Base-by-base conservation (phyloP, 2,329 filamentous ascomycete species). In the Penicillium brevicompactum region DNA sequence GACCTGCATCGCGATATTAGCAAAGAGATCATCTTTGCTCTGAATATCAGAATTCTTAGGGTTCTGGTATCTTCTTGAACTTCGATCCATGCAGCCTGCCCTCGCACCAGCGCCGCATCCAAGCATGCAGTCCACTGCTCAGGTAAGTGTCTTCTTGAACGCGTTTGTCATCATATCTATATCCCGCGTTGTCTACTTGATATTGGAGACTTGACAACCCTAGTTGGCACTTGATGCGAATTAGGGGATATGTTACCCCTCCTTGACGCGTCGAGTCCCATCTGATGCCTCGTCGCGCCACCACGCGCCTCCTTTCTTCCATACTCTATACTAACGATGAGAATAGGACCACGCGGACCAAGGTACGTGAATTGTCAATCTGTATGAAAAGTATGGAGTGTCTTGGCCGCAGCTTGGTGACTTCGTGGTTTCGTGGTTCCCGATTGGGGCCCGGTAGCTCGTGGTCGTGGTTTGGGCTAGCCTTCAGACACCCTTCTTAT, bases 41-140 rank as follows among this genome's bases (percentile, higher is more conserved):
- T 51, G 43, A 51, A 53, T 34, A 21, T 32, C 38, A 32, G 30
- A 55, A 44, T 55, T 55, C 27, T 30, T 45, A 14, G 40, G 50
- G 44, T 32, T 14, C 13, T 46, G 47, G 18, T 42, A 46, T 41
- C 45, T 52, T 46, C 31, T 49, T 57, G 59, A 46, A 40, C 45
- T 61, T 62, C 55, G 59, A 58, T 63, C 57, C 34, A 78, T 78
- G 76, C 77, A 80, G 66, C 75, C 76, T 62, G 71, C 75, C 65
- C 69, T 80, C 67, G 77, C 77, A 57, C 77, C 77, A 69, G 77
- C 77, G 63, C 77, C 77, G 65, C 77, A 79, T 72, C 76, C 74
- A 66, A 73, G 70, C 64, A 77, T 78, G 74, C 77, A 78, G 66
- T 71, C 72, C 58, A 68, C 76, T 74, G 76, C 78, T 76, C 82